Evolutionary conservation across 2,329 filamentous ascomycete genomes (phyloP).

Genomic region (Arthrobotrys sphaeroides): DNA sequence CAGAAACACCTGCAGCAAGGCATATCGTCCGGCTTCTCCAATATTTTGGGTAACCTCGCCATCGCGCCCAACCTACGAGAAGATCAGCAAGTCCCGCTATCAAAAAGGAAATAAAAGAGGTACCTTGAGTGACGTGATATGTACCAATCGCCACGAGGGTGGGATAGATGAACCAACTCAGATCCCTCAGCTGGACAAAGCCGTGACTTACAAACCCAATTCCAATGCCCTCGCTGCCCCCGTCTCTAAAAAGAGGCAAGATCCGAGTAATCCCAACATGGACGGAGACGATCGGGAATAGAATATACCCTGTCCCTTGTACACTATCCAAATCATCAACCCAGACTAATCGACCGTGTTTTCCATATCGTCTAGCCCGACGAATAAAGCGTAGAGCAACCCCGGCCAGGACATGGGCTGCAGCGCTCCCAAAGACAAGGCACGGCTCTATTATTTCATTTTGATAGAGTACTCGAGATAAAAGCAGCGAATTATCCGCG

Average conservation of each 20-base stretch:
- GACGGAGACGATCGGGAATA: conserved; percentile 72
- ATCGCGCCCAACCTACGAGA: conserved; percentile 54
- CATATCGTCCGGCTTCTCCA: conserved; percentile 31
- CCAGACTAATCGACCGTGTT: conserved; percentile 73
- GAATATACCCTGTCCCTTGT: conserved; percentile 75
- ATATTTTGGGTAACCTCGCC: conserved; percentile 21
- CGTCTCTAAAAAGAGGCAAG: conserved; percentile 78
- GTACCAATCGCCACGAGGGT: conserved; percentile 54
- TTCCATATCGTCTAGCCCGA: conserved; percentile 73
- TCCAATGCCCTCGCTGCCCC: conserved; percentile 85
- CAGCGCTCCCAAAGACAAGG: conserved; percentile 77
- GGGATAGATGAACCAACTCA: conserved; percentile 55
- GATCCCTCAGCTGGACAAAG: conserved; percentile 64
- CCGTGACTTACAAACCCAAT: conserved; percentile 85
- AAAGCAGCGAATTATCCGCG: conserved; percentile 85
- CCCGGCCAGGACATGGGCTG: conserved; percentile 79
- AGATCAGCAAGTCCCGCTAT: background rate
- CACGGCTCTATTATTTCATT: conserved; percentile 78
- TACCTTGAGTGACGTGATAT: conserved; percentile 57
- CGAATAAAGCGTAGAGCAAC: conserved; percentile 79
- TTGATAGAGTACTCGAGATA: conserved; percentile 92
- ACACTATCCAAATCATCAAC: conserved; percentile 70
- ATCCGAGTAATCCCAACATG: conserved; percentile 81
- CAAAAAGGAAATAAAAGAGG: background rate
- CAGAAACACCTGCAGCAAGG: conserved; percentile 47